phyloP scores from a whole-genome alignment of 2,329 filamentous ascomycete species.

The Beauveria brongniartii region DNA sequence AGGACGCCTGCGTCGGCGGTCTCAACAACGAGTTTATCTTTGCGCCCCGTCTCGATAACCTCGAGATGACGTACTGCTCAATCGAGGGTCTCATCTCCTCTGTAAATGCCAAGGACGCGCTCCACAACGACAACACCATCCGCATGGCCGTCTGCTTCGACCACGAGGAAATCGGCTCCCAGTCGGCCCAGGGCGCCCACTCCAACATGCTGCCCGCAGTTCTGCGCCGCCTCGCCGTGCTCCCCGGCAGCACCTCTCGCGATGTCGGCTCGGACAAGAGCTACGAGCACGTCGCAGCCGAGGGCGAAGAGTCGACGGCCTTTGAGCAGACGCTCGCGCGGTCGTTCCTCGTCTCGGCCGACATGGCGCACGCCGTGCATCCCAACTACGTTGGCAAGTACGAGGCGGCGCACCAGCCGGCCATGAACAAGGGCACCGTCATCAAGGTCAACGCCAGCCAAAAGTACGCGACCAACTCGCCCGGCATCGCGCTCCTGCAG shows the following conservation, averaged over 20 bases:
- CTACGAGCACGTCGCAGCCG: slow-evolving; percentile 49
- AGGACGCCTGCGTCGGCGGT: slow-evolving; percentile 81
- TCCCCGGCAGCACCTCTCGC: slow-evolving; percentile 55
- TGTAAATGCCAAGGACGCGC: slow-evolving; percentile 50
- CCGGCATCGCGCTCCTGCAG: slow-evolving; percentile 86
- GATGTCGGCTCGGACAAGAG: slow-evolving; percentile 58
- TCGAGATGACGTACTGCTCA: slow-evolving; percentile 93
- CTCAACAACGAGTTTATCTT: slow-evolving; percentile 92
- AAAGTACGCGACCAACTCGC: slow-evolving; percentile 92
- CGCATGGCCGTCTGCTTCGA: slow-evolving; percentile 93
- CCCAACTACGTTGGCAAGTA: slow-evolving; percentile 93
- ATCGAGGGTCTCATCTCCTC: slow-evolving; percentile 80
- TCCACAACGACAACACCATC: slow-evolving; percentile 72
- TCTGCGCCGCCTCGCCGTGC: slow-evolving; percentile 74
- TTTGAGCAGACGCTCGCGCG: slow-evolving; percentile 88
- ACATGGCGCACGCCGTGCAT: slow-evolving; percentile 96
- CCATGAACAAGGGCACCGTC: slow-evolving; percentile 94
- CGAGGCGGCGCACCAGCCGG: slow-evolving; percentile 80
- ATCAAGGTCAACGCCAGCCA: slow-evolving; percentile 99
- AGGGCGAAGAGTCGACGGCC: slow-evolving; percentile 61
- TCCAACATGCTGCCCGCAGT: slow-evolving; percentile 86
- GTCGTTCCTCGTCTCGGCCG: slow-evolving; percentile 90
- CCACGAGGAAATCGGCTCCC: slow-evolving; percentile 93
- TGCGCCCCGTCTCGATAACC: slow-evolving; percentile 89
- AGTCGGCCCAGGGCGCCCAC: slow-evolving; percentile 85